Conservation (phyloP, 306 rosid genomes). For the Medicago ruthenica region DNA sequence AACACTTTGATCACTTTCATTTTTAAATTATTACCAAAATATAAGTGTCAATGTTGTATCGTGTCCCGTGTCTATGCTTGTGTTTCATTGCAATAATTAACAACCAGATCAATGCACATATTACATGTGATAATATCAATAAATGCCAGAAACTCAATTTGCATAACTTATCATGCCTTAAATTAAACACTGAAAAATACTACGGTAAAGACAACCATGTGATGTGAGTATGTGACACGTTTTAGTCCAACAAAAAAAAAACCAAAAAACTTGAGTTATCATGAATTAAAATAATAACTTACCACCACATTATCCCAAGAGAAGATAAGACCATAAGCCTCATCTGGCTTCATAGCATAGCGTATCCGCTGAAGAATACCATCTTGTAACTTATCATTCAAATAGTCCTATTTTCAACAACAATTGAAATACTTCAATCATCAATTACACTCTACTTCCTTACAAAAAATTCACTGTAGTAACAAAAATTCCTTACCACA, state of each 20-base stretch:
- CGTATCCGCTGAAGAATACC: conserved; percentile 94
- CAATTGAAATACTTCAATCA: conserved; percentile 45
- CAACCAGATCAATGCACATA: conserved; percentile 23
- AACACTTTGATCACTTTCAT: neutral
- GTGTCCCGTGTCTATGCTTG: neutral
- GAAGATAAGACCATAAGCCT: conserved; percentile 96
- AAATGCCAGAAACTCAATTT: conserved; percentile 27
- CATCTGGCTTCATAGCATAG: conserved; percentile 99
- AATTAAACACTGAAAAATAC: conserved; percentile 29
- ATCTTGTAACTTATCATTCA: conserved; percentile 94
- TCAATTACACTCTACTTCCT: conserved; percentile 13
- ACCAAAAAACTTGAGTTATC: conserved; percentile 38
- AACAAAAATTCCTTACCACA: conserved; percentile 70
- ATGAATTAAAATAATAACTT: conserved; percentile 40
- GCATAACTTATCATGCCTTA: conserved; percentile 32
- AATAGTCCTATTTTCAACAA: conserved; percentile 75
- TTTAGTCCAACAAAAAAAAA: conserved; percentile 11
- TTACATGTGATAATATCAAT: conserved; percentile 22
- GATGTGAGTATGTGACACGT: neutral
- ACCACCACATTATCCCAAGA: conserved; percentile 99
- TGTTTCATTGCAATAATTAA: neutral
- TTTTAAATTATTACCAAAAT: neutral
- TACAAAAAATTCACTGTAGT: neutral
- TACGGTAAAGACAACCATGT: conserved; percentile 36
- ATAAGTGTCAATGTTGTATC: neutral